Evolutionary conservation across 1,284 basidiomycete genomes (phyloP).

Genomic region (Entoloma clypeatum): DNA sequence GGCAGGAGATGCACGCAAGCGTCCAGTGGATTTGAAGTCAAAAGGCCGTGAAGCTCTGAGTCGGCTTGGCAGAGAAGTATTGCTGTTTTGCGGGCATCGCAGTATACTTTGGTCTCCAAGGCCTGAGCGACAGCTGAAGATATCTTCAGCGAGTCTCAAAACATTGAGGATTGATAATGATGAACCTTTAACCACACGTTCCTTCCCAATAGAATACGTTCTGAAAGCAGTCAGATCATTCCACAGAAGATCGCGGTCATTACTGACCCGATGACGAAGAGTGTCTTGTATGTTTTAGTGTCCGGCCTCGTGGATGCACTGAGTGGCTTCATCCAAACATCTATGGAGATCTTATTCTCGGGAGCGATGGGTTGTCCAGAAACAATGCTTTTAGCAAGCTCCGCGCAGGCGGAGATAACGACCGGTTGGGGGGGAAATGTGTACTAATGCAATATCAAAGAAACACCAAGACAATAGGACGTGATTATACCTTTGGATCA

Average conservation of each 20-base stretch:
- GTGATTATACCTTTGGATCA: slow-evolving; percentile 65
- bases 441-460: slow-evolving; percentile 48
- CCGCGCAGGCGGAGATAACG: slow-evolving; percentile 89
- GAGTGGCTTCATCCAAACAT: slow-evolving; percentile 30
- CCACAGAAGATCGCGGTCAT: neutral
- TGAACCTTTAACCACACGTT: slow-evolving; percentile 90
- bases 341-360: slow-evolving; percentile 36
- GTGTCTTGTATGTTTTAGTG: slow-evolving; percentile 33
- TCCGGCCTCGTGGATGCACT: slow-evolving; percentile 18
- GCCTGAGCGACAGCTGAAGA: slow-evolving; percentile 77
- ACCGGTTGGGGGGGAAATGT: slow-evolving; percentile 93
- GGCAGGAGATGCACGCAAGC: slow-evolving; percentile 88
- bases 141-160: neutral
- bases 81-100: slow-evolving; percentile 77
- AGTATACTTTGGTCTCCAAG: slow-evolving; percentile 85
- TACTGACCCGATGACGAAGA: slow-evolving; percentile 87
- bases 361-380: slow-evolving; percentile 34
- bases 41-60: slow-evolving; percentile 72
- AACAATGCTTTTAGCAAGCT: slow-evolving; percentile 66
- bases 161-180: neutral
- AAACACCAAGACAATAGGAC: neutral
- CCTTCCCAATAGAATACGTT: slow-evolving; percentile 97
- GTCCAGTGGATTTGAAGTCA: slow-evolving; percentile 74
- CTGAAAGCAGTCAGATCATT: slow-evolving; percentile 32
- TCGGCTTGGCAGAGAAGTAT: slow-evolving; percentile 83